Evolutionary conservation across 805 yeast species (phyloP), one percentile per base, ranked within the genome.

Genomic region (Ogataea paradorogensis): DNA sequence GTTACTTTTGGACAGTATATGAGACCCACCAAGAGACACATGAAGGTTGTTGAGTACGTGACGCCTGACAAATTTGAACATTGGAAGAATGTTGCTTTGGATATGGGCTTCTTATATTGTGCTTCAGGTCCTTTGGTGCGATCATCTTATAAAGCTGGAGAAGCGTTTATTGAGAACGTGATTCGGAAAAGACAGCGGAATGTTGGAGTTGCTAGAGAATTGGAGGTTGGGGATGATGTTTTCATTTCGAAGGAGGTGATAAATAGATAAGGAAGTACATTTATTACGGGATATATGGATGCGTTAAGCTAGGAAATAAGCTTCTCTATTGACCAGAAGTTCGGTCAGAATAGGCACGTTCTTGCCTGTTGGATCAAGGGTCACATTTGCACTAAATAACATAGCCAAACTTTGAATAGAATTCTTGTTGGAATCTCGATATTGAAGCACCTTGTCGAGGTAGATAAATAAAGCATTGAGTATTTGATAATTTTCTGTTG

Each of bases 1-100:
- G 96, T 93, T 13, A 93, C 99, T 0, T 93, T 93, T 65, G 99
- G 99, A 26, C 99, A 93, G 66, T 93, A 93, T 64, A 93, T 93
- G 97, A 77, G 99, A 61, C 99, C 99, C 31, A 93, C 99, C 2
- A 93, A 86, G 66, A 81, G 99, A 58, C 99, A 93, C 63, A 89
- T 93, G 95, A 90, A 90, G 68, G 99, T 93, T 30, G 96, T 87
- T 9, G 97, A 91, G 52, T 93, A 93, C 56, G 78, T 93, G 14
- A 84, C 80, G 18, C 99, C 99, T 2, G 96, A 86, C 52, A 89
- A 88, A 62, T 93, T 93, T 61, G 95, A 90, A 45, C 73, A 83
- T 60, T 93, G 99, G 99, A 88, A 82, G 56, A 79, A 84, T 41
- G 74, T 72, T 8, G 98, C 99, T 0, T 62, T 83, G 47, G 87